Conservation (phyloP, 345 rosid genomes). For the Salix viminalis region DNA sequence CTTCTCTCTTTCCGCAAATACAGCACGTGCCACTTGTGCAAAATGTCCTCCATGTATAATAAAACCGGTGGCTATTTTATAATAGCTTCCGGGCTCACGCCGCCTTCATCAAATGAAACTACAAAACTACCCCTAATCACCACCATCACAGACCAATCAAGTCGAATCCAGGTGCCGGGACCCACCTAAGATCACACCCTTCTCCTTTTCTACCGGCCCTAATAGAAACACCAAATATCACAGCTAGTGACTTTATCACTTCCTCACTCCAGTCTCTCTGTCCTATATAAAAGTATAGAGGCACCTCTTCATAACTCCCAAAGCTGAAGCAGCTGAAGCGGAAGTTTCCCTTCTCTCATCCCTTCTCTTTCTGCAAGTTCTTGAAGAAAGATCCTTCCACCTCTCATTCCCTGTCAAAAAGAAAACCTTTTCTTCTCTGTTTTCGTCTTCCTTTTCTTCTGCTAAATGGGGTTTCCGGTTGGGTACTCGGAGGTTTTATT, state of each 20-base stretch:
- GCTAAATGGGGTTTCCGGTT: slow-evolving; percentile 76
- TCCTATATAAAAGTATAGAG: not conserved
- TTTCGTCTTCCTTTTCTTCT: not conserved
- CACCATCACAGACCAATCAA: slow-evolving; percentile 19
- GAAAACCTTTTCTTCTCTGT: not conserved
- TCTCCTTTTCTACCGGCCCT: not conserved
- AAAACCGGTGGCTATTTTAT: not conserved
- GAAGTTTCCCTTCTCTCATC: slow-evolving; percentile 26
- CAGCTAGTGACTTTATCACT: slow-evolving; percentile 18
- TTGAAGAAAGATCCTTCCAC: not conserved
- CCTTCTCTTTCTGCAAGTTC: not conserved
- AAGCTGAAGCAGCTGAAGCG: slow-evolving; percentile 18
- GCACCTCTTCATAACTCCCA: not conserved
- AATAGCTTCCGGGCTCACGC: not conserved
- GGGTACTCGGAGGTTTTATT: slow-evolving; percentile 69
- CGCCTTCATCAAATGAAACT: not conserved
- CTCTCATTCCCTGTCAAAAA: not conserved
- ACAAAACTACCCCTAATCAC: not conserved
- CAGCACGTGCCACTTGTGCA: slow-evolving; percentile 14
- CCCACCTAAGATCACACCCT: not conserved
- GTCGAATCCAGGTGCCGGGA: not conserved
- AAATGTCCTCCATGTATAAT: not conserved
- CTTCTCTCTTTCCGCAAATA: slow-evolving; percentile 4
- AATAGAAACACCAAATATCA: not conserved
- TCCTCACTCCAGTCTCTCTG: not conserved